Base-by-base conservation (phyloP, 2,329 filamentous ascomycete genomes). In the Bipolaris victoriae region DNA sequence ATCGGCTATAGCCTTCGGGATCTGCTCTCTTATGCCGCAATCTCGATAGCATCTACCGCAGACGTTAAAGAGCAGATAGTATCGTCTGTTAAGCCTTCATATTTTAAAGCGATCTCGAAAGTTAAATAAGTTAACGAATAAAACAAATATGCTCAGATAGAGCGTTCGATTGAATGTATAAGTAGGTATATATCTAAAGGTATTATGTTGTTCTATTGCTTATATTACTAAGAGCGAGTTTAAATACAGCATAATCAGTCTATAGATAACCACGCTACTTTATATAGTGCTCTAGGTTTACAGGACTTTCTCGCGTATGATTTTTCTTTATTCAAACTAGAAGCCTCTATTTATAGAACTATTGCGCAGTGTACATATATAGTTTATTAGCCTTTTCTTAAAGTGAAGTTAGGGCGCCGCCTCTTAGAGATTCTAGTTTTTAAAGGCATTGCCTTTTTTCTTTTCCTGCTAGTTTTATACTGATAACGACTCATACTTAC, bases 401-500 rank as follows among this genome's bases (percentile, higher is more conserved):
- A 24, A 26, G 10, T 54, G 9, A 41, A 36, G 18, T 22, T 11
- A 1, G 13, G 15, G 36, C 35, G 45, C 31, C 20, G 15, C 16
- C 54, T 60, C 48, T 60, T 60, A 13, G 37, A 57, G 35, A 16
- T 15, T 35, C 18, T 43, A 29, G 48, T 51, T 37, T 49, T n/a
- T 15, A 24, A 47, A 47, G 31, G 16, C 2, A 9, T 39, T 13
- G 26, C 18, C 53, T 9, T 49, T 48, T 63, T 64, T 54, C 56
- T 53, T 51, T 64, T 62, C 44, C 45, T 57, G 22, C 13, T 50
- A 4, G 24, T 10, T n/a, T 3, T 52, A 16, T 39, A 62, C 11
- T 47, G n/a, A 39, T 36, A 64, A 24, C 15, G 10, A 16, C 56
- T 48, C 24, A 10, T 41, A 57, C 46, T 35, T 13, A 10, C 3